Conservation (phyloP, 2,329 filamentous ascomycete species). For the Verticillium albo-atrum region DNA sequence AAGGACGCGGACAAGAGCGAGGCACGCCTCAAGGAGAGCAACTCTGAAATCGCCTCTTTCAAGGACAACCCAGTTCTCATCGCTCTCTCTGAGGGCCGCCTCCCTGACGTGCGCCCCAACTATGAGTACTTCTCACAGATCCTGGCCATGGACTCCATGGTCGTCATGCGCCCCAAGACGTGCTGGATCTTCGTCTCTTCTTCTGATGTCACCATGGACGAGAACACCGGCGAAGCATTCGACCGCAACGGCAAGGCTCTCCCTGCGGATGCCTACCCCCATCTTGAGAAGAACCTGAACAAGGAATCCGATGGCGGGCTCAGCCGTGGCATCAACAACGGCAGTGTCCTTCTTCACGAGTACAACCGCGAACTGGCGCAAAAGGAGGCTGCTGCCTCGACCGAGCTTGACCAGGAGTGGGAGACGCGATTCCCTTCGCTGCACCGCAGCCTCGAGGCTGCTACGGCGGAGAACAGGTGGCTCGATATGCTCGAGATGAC, state of each 20-base stretch:
- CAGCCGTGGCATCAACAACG: slow-evolving; percentile 43
- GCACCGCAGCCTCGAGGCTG: slow-evolving; percentile 44
- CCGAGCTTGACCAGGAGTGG: slow-evolving; percentile 51
- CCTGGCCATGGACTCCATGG: slow-evolving; percentile 46
- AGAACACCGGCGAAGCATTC: slow-evolving; percentile 30
- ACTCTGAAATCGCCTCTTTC: slow-evolving; percentile 48
- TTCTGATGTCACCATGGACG: slow-evolving; percentile 45
- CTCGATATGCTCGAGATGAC: slow-evolving; percentile 61
- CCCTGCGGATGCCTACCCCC: slow-evolving; percentile 47
- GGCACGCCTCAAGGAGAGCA: slow-evolving; percentile 35
- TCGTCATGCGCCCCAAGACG: slow-evolving; percentile 51
- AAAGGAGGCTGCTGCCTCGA: slow-evolving; percentile 50
- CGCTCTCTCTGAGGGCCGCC: slow-evolving; percentile 52
- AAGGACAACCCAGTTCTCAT: slow-evolving; percentile 61
- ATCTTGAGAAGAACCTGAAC: slow-evolving; percentile 50
- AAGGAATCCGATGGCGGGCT: slow-evolving; percentile 40
- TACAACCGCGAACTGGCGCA: slow-evolving; percentile 52
- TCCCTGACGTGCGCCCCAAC: slow-evolving; percentile 56
- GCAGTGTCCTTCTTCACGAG: slow-evolving; percentile 48
- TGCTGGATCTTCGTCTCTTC: slow-evolving; percentile 57
- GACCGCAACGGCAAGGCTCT: slow-evolving; percentile 38
- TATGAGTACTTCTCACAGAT: slow-evolving; percentile 59
- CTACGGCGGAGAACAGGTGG: slow-evolving; percentile 43
- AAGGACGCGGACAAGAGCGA: slow-evolving; percentile 50
- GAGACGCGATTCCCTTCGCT: slow-evolving; percentile 54